Percentiles rank a stretch among this genome's conserved stretches.
Conservation (phyloP, 2,329 filamentous ascomycete species). For the Colletotrichum sp. region DNA sequence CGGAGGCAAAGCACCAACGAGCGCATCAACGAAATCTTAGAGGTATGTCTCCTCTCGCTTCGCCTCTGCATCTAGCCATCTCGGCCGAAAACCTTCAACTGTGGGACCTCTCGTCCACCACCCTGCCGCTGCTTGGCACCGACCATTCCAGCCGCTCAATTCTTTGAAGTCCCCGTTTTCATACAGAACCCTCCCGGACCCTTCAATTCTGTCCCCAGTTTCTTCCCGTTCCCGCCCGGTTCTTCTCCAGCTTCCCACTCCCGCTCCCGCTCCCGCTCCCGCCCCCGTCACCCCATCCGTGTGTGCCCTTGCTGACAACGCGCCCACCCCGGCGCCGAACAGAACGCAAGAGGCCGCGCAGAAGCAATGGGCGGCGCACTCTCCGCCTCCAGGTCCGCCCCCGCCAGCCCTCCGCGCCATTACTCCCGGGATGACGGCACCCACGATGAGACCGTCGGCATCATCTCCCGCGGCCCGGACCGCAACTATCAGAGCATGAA, state of each 20-base stretch:
- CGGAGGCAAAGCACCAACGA: constrained; percentile 34
- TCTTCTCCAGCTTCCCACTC: not conserved
- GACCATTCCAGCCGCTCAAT: not conserved
- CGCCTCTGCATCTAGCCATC: not conserved
- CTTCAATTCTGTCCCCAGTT: not conserved
- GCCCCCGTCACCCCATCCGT: not conserved
- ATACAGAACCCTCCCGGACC: not conserved
- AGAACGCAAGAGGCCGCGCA: constrained; percentile 49
- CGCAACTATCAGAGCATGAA: constrained; percentile 46
- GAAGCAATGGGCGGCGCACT: constrained; percentile 38
- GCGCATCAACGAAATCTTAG: constrained; percentile 50
- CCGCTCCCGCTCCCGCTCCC: not conserved
- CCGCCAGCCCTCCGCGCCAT: constrained; percentile 20
- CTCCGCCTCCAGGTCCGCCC: constrained; percentile 19
- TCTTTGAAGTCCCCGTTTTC: not conserved
- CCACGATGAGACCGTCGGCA: constrained; percentile 47
- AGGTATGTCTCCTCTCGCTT: constrained; percentile 35
- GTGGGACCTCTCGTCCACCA: not conserved
- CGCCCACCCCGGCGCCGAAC: not conserved
- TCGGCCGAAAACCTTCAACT: not conserved
- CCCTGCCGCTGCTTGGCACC: not conserved
- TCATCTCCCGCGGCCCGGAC: constrained; percentile 36
- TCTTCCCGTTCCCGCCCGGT: not conserved
- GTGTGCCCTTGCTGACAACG: not conserved
- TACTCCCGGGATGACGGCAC: constrained; percentile 23